Evolutionary conservation across 129 eudicot species (phyloP).

Genomic region (carrot (Daucus carota)): DH1_v3.0 NC_030386.2:6053501-6054000

Average conservation of each 20-base stretch:
- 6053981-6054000: background rate
- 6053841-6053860: too few species aligned
- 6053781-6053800: background rate
- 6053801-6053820: background rate
- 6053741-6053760: background rate
- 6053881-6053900: background rate
- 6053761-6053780: background rate
- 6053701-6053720: background rate
- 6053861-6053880: background rate
- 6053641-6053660: background rate
- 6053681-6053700: background rate
- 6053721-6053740: background rate
- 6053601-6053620: conserved; percentile 69
- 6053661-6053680: background rate
- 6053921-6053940: background rate
- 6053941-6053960: background rate
- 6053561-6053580: conserved; percentile 79
- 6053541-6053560: conserved; percentile 80
- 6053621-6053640: conserved; percentile 72
- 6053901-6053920: background rate
- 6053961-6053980: background rate
- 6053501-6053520: conserved; percentile 81
- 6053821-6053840: background rate
- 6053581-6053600: conserved; percentile 63
- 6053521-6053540: conserved; percentile 71